phyloP scores from a whole-genome alignment of 1,284 basidiomycete species.

The Fomitiporia mediterranea region DNA sequence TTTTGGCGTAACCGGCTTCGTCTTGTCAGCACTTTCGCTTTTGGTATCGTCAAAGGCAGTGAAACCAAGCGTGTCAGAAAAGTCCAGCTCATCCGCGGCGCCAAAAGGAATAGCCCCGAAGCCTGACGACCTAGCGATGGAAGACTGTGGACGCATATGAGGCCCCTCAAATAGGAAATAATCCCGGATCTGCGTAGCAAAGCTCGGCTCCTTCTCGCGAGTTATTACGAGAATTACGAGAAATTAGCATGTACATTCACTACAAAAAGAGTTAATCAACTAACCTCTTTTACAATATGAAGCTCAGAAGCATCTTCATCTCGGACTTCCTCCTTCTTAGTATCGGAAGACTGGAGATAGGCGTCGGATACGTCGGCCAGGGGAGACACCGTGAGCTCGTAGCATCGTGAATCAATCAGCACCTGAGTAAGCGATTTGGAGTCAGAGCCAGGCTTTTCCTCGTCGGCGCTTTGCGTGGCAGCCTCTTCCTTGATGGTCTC shows the following conservation, averaged over 20 bases:
- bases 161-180: slow-evolving; percentile 39
- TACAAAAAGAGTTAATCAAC: slow-evolving; percentile 26
- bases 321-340: slow-evolving; percentile 19
- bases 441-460: background rate
- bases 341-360: slow-evolving; percentile 32
- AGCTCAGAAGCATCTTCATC: slow-evolving; percentile 29
- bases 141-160: slow-evolving; percentile 20
- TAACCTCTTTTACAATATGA: slow-evolving; percentile 34
- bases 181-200: slow-evolving; percentile 49
- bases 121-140: slow-evolving; percentile 19
- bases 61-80: background rate
- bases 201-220: slow-evolving; percentile 43
- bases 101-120: slow-evolving; percentile 25
- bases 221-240: too few species aligned
- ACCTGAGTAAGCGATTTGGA: slow-evolving; percentile 11
- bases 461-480: background rate
- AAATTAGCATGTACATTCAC: slow-evolving; percentile 16
- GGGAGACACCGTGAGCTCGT: slow-evolving; percentile 59
- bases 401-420: slow-evolving; percentile 49
- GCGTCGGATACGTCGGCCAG: slow-evolving; percentile 59
- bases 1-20: slow-evolving; percentile 13
- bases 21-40: slow-evolving; percentile 11
- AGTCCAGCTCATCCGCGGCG: slow-evolving; percentile 8
- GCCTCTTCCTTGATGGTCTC: slow-evolving; percentile 8
- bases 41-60: background rate